phyloP scores from a whole-genome alignment of 163 green algal genomes.

The Picocystis sp. region DNA sequence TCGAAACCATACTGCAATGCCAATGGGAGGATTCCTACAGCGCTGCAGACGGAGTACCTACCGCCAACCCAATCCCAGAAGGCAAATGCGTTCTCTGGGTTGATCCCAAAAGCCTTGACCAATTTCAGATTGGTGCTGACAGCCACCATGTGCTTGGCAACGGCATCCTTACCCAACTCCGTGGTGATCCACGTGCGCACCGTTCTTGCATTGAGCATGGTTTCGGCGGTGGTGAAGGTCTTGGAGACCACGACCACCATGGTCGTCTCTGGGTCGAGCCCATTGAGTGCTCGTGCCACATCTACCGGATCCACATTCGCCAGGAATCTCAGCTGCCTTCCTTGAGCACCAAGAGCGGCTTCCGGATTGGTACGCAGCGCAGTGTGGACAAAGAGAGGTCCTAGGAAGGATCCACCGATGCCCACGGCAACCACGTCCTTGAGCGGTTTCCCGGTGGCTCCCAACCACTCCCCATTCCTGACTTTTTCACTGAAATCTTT shows the following conservation, averaged over 20 bases:
- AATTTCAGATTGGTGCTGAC: slow-evolving; percentile 96
- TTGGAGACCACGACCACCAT: slow-evolving; percentile 96
- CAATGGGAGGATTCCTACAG: slow-evolving; percentile 92
- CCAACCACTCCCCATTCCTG: slow-evolving; percentile 27
- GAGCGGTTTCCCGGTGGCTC: slow-evolving; percentile 88
- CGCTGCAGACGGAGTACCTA: slow-evolving; percentile 86
- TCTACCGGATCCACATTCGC: slow-evolving; percentile 99
- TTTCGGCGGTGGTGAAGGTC: slow-evolving; percentile 99
- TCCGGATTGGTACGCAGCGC: slow-evolving; percentile 49
- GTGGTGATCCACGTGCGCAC: slow-evolving; percentile 64
- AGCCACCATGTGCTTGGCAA: slow-evolving; percentile 98
- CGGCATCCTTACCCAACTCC: slow-evolving; percentile 46
- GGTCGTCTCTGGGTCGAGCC: slow-evolving; percentile 82
- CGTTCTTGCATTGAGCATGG: slow-evolving; percentile 97
- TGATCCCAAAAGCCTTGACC: slow-evolving; percentile 95
- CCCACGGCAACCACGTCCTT: slow-evolving; percentile 93
- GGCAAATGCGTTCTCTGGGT: slow-evolving; percentile 92
- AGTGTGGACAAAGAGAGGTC: slow-evolving; percentile 96
- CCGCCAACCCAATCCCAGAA: slow-evolving; percentile 99
- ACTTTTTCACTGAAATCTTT: slow-evolving; percentile 79
- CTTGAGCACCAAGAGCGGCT: slow-evolving; percentile 51
- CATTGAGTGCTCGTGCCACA: slow-evolving; percentile 69
- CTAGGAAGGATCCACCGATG: slow-evolving; percentile 93
- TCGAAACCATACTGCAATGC: slow-evolving; percentile 95
- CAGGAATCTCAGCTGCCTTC: slow-evolving; percentile 28